Percentiles rank a stretch among this genome's conserved stretches.
Evolutionary conservation across 192 early-diverging fungal species (phyloP).

Genomic region (Chytriomyces sp.): DNA sequence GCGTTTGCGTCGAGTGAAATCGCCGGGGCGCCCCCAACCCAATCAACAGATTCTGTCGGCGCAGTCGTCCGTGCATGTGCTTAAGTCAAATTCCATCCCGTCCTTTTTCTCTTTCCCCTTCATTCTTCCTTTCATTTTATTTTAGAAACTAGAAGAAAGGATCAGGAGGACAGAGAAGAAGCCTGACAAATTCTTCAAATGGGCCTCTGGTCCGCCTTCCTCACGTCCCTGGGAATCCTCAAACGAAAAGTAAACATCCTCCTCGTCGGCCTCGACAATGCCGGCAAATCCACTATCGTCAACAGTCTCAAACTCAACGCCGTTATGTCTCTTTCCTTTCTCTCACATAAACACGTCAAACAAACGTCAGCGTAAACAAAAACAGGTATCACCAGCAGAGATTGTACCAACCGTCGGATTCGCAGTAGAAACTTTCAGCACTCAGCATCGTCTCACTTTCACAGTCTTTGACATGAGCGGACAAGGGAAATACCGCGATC

Average conservation of each 20-base stretch:
- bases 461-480: conserved; percentile 51
- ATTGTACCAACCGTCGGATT: conserved; percentile 48
- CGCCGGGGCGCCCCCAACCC: too few relatives aligned
- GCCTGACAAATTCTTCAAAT: conserved; percentile 1
- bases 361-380: background rate
- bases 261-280: conserved; percentile 47
- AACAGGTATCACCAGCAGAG: conserved; percentile 25
- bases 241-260: conserved; percentile 33
- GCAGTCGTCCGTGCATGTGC: too few relatives aligned
- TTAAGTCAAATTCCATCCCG: background rate
- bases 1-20: background rate
- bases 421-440: conserved; percentile 31
- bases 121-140: background rate
- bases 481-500: conserved; percentile 48
- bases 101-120: background rate
- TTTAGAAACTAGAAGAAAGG: background rate
- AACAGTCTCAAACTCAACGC: conserved; percentile 35
- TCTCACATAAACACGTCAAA: background rate
- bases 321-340: conserved; percentile 3
- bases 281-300: conserved; percentile 44
- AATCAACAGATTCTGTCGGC: background rate
- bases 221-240: conserved; percentile 31
- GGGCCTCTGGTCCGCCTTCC: conserved; percentile 23
- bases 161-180: background rate
- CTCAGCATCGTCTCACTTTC: conserved; percentile 30